phyloP scores from a whole-genome alignment of 441 rosid genomes.

The Erysimum cheiri region DNA sequence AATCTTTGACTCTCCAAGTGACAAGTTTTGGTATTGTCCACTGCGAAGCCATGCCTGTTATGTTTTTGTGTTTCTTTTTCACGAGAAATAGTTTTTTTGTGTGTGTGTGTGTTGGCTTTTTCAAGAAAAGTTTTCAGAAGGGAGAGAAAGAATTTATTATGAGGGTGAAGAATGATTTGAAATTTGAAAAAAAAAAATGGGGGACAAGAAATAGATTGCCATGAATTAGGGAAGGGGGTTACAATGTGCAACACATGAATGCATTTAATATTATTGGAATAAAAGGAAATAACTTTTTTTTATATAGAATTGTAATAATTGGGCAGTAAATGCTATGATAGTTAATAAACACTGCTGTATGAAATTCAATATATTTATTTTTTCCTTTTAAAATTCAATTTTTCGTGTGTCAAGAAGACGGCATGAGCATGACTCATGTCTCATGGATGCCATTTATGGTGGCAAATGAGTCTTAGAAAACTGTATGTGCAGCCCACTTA shows the following conservation, averaged over 20 bases:
- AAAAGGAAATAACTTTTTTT: conserved; percentile 18
- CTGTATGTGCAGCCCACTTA: conserved; percentile 5
- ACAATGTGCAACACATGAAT: conserved; percentile 47
- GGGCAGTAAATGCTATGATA: conserved; percentile 42
- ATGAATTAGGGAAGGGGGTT: conserved; percentile 42
- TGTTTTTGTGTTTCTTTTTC: conserved; percentile 16
- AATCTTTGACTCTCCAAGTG: conserved; percentile 65
- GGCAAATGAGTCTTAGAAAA: neutral
- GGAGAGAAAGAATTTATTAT: conserved; percentile 23
- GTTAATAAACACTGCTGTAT: conserved; percentile 27
- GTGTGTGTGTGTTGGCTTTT: conserved; percentile 20
- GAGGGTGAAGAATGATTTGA: conserved; percentile 42
- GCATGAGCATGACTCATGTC: neutral
- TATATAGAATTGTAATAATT: conserved; percentile 38
- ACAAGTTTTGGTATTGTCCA: conserved; percentile 58
- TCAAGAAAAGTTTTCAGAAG: neutral
- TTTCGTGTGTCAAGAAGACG: conserved; percentile 17
- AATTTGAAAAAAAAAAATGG: conserved; percentile 34
- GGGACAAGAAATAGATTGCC: conserved; percentile 36
- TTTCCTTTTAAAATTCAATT: neutral
- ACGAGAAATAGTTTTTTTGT: conserved; percentile 22
- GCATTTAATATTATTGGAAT: conserved; percentile 45
- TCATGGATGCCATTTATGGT: neutral
- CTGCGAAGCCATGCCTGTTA: conserved; percentile 50
- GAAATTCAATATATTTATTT: neutral